phyloP scores from a whole-genome alignment of 1,284 basidiomycete genomes.

The Cystobasidiaceae sp. region DNA sequence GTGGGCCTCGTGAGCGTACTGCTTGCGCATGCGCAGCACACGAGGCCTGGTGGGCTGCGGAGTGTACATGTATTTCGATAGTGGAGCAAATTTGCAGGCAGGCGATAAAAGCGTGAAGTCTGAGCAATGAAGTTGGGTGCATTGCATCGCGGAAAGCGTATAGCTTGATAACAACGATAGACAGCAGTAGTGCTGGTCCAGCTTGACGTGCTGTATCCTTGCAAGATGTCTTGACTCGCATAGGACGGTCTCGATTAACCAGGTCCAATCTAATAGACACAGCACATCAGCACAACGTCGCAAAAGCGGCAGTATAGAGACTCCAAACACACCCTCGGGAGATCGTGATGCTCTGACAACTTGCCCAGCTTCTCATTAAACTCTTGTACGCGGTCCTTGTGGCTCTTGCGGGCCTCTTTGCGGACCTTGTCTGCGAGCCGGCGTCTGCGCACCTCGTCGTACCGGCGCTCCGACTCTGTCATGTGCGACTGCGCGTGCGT shows the following conservation, averaged over 20 bases:
- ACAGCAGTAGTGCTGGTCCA: neutral
- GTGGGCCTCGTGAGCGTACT: neutral
- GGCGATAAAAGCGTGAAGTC: no score
- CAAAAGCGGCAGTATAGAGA: neutral
- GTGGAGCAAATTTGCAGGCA: no score
- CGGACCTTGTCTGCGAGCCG: slow-evolving; percentile 75
- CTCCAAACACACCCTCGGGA: slow-evolving; percentile 28
- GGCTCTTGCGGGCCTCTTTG: slow-evolving; percentile 76
- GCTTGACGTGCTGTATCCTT: neutral
- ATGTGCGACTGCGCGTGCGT: slow-evolving; percentile 20
- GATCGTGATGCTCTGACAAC: slow-evolving; percentile 73
- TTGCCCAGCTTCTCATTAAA: slow-evolving; percentile 84
- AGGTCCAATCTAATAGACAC: slow-evolving; percentile 18
- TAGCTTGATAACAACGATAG: neutral
- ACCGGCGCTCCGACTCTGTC: slow-evolving; percentile 33
- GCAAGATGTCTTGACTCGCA: neutral
- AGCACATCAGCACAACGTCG: neutral
- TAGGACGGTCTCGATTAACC: neutral
- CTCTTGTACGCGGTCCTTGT: slow-evolving; percentile 91
- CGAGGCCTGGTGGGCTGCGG: slow-evolving; percentile 14
- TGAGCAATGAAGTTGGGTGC: no score
- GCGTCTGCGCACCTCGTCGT: slow-evolving; percentile 32
- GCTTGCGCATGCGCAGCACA: neutral
- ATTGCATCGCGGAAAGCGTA: neutral
- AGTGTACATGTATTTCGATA: slow-evolving; percentile 4